These are phyloP conservation scores for Neohortaea acidophila DNA, from an alignment of 495 filamentous ascomycete genomes.

Conservation along the genomic window DNA sequence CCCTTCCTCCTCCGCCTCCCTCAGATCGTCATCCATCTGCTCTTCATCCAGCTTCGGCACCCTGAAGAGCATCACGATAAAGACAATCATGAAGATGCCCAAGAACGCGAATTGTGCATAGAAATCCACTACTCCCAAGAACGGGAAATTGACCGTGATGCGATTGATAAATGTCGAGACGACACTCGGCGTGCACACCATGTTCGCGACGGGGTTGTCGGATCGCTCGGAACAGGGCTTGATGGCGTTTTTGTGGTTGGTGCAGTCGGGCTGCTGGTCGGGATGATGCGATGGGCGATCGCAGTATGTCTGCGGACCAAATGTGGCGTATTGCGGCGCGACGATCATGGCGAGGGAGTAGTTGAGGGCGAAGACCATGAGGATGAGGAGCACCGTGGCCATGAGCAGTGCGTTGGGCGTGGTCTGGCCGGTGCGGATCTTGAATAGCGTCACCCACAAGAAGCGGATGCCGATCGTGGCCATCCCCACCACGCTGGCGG, in stretches of 20 bases:
- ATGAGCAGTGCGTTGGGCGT: slow-evolving; percentile 85
- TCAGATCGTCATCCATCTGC: slow-evolving; percentile 71
- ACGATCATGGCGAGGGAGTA: slow-evolving; percentile 83
- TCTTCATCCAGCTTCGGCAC: slow-evolving; percentile 60
- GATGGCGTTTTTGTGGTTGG: slow-evolving; percentile 52
- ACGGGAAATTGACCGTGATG: slow-evolving; percentile 85
- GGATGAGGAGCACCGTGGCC: slow-evolving; percentile 74
- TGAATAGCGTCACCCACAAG: slow-evolving; percentile 84
- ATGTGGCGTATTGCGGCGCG: slow-evolving; percentile 87
- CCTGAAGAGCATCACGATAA: slow-evolving; percentile 59
- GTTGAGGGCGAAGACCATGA: slow-evolving; percentile 78
- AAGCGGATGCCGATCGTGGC: slow-evolving; percentile 82
- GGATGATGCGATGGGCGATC: slow-evolving; percentile 41
- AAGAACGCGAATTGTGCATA: slow-evolving; percentile 92
- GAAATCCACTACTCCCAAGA: slow-evolving; percentile 85
- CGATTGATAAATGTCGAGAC: slow-evolving; percentile 86
- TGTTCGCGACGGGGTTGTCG: slow-evolving; percentile 42
- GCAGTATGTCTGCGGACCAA: slow-evolving; percentile 89
- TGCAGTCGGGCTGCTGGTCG: slow-evolving; percentile 59
- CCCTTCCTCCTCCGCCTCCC: slow-evolving; percentile 91
- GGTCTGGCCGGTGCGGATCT: slow-evolving; percentile 74
- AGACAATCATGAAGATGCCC: slow-evolving; percentile 66
- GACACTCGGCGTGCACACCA: slow-evolving; percentile 79
- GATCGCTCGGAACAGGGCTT: slow-evolving; percentile 65
- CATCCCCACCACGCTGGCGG: slow-evolving; percentile 69